Conservation (phyloP, 1,284 basidiomycete species). For the Schizophyllum amplum region DNA sequence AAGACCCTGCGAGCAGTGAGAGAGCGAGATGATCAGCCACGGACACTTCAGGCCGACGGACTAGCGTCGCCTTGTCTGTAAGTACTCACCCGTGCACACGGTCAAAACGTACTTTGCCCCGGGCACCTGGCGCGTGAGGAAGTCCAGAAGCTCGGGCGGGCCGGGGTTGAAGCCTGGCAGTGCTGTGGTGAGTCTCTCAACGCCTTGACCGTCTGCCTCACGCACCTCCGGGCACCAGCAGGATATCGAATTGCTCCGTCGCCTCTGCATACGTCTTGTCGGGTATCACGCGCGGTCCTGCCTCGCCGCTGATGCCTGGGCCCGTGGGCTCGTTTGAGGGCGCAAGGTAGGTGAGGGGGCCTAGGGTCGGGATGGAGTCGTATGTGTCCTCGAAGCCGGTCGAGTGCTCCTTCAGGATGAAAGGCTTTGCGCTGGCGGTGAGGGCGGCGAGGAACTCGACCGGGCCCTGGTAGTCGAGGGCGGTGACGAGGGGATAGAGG, state of each 20-base stretch:
- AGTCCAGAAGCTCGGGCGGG: constrained; percentile 13
- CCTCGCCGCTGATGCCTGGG: constrained; percentile 6
- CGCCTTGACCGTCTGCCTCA: neutral
- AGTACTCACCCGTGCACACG: constrained; percentile 14
- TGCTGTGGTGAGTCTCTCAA: constrained; percentile 2
- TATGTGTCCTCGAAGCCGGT: neutral
- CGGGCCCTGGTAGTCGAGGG: constrained; percentile 24
- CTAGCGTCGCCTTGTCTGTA: neutral
- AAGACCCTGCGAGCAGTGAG: constrained; percentile 6
- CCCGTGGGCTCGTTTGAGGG: constrained; percentile 15
- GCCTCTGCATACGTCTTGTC: constrained; percentile 17
- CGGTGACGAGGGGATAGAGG: constrained; percentile 20
- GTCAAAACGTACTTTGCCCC: constrained; percentile 19
- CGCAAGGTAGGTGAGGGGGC: constrained; percentile 16
- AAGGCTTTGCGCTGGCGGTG: constrained; percentile 11
- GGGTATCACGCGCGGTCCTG: constrained; percentile 10
- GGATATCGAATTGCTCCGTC: constrained; percentile 19
- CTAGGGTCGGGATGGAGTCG: constrained; percentile 11
- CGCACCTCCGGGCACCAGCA: constrained; percentile 21
- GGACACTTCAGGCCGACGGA: neutral
- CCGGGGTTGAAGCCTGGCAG: constrained; percentile 3
- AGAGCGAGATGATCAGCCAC: no score
- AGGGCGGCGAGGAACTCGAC: constrained; percentile 23
- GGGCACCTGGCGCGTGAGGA: constrained; percentile 18
- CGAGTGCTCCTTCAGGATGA: neutral